Conservation (phyloP, 208 protist species). For the Trypanosoma rangeli region DNA sequence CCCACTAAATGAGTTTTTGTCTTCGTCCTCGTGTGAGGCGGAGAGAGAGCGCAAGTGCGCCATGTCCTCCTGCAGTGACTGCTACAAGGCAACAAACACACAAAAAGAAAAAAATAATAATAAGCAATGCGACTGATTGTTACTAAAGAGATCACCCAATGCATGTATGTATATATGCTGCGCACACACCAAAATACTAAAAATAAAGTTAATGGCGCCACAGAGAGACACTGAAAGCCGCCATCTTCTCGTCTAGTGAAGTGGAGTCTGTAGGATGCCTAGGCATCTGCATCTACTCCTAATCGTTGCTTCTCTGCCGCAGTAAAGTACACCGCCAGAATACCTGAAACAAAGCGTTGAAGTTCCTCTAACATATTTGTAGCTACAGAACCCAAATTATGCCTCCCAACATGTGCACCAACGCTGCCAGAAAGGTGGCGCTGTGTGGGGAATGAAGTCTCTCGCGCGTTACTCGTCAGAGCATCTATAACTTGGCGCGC, state of each 20-base stretch:
- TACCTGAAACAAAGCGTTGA: constrained; percentile 40
- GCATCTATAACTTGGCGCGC: constrained; percentile 69
- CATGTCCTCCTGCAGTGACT: neutral
- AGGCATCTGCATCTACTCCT: constrained; percentile 31
- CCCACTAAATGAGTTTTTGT: constrained; percentile 2
- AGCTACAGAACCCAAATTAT: constrained; percentile 41
- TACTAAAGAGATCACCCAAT: neutral
- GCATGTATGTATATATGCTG: too few species aligned
- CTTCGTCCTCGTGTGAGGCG: constrained; percentile 7
- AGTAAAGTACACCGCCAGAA: constrained; percentile 58
- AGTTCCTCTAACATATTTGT: constrained; percentile 62
- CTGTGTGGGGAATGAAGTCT: neutral
- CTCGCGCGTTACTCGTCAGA: constrained; percentile 35
- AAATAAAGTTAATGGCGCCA: too few species aligned
- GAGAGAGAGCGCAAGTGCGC: neutral
- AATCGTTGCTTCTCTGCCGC: constrained; percentile 65
- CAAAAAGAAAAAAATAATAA: constrained; percentile 12
- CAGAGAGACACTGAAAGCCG: too few species aligned
- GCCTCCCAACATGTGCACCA: constrained; percentile 3
- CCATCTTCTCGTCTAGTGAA: too few species aligned
- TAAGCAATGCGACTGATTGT: neutral
- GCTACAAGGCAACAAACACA: neutral
- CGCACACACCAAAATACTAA: too few species aligned
- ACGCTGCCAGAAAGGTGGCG: constrained; percentile 2
- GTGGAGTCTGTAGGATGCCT: neutral